A percentile compares a stretch with the other conserved stretches of the same genome.
Conservation (phyloP, 441 rosid species). For the Manihot esculenta region DNA sequence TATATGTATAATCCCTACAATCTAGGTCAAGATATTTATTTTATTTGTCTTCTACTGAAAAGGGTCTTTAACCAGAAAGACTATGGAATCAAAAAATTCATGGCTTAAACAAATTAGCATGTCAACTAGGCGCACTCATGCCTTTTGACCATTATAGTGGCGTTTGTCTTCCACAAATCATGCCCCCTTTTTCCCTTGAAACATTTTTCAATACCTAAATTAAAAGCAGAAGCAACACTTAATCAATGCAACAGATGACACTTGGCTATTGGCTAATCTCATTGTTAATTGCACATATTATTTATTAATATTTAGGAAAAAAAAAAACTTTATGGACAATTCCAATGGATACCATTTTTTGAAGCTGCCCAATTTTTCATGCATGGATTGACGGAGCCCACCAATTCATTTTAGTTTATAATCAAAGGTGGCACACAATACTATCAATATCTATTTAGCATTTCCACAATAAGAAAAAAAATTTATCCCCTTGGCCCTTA, state of each 20-base stretch:
- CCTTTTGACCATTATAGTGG: constrained; percentile 31
- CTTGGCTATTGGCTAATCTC: constrained; percentile 11
- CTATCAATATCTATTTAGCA: neutral
- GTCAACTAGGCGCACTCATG: constrained; percentile 19
- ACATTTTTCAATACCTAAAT: neutral
- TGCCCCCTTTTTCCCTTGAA: neutral
- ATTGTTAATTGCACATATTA: constrained; percentile 2
- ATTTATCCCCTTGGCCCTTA: no score
- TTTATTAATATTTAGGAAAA: constrained; percentile 5
- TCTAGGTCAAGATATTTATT: neutral
- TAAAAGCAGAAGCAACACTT: neutral
- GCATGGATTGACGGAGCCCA: neutral
- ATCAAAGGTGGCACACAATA: constrained; percentile 20
- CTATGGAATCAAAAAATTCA: constrained; percentile 32
- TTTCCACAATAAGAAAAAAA: neutral
- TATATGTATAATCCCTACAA: no score
- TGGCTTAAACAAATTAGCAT: constrained; percentile 16
- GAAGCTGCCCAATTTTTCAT: neutral
- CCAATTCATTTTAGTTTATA: neutral
- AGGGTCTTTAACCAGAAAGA: constrained; percentile 10
- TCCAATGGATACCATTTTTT: neutral
- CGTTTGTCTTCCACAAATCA: constrained; percentile 12
- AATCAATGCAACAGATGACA: constrained; percentile 18
- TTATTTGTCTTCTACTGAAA: neutral
- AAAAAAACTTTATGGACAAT: constrained; percentile 40